Evolutionary conservation across 129 eudicot species (phyloP).

Genomic region (Chrysanthemum seticuspe): DNA sequence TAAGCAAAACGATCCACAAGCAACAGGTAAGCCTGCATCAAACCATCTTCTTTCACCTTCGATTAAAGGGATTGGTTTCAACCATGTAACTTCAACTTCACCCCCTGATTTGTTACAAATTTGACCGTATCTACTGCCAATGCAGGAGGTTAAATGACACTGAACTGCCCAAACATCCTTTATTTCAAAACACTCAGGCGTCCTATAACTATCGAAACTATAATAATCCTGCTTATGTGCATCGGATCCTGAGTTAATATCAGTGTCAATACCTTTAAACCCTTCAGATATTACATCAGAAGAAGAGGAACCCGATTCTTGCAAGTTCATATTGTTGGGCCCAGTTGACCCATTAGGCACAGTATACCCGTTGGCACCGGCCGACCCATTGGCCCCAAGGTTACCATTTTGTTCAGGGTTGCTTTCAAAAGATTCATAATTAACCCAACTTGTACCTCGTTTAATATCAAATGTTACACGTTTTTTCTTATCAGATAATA

Average conservation of each 20-base stretch:
- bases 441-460: conserved; percentile 48
- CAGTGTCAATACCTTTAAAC: conserved; percentile 33
- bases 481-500: conserved; percentile 52
- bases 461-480: conserved; percentile 53
- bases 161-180: conserved; percentile 69
- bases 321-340: conserved; percentile 20
- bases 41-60: conserved; percentile 63
- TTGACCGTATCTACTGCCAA: conserved; percentile 46
- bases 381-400: conserved; percentile 16
- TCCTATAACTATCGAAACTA: conserved; percentile 39
- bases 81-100: conserved; percentile 41
- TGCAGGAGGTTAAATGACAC: conserved; percentile 23
- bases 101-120: conserved; percentile 31
- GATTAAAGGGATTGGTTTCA: conserved; percentile 50
- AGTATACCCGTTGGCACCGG: conserved; percentile 20
- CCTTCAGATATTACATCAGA: conserved; percentile 48
- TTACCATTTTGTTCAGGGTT: conserved; percentile 26
- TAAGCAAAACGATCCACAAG: conserved; percentile 58
- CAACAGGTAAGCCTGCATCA: conserved; percentile 55
- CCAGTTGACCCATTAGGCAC: conserved; percentile 4
- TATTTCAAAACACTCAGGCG: conserved; percentile 32
- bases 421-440: conserved; percentile 38
- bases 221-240: conserved; percentile 43
- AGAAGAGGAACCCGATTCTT: conserved; percentile 48
- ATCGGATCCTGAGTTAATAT: conserved; percentile 32